These are phyloP conservation scores for Cryoendolithus antarcticus DNA, from an alignment of 2,329 filamentous ascomycete species.

Conservation along the genomic window DNA sequence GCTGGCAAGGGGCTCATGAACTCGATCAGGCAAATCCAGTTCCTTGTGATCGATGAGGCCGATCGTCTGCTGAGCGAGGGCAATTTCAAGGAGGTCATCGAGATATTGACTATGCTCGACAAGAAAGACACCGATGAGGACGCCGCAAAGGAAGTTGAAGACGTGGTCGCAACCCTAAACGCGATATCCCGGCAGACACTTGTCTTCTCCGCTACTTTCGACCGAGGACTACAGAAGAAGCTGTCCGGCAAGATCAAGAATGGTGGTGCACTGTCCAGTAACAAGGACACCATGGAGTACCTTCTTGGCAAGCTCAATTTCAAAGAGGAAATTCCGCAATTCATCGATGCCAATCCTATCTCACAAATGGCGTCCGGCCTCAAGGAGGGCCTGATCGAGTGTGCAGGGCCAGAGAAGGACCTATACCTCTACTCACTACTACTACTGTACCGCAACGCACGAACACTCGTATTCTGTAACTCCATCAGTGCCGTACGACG, in stretches of 20 bases:
- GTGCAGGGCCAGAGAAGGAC: constrained; percentile 89
- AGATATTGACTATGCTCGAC: constrained; percentile 64
- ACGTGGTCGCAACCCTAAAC: too few species aligned
- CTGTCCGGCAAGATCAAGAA: constrained; percentile 60
- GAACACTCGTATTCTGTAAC: constrained; percentile 87
- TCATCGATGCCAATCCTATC: constrained; percentile 81
- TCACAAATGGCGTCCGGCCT: constrained; percentile 79
- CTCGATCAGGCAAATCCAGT: constrained; percentile 61
- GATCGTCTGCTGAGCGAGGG: constrained; percentile 85
- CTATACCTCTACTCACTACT: constrained; percentile 84
- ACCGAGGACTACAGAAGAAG: constrained; percentile 83
- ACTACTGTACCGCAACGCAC: constrained; percentile 65
- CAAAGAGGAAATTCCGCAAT: constrained; percentile 68
- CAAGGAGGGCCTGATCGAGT: constrained; percentile 84
- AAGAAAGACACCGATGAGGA: too few species aligned
- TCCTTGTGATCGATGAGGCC: constrained; percentile 86
- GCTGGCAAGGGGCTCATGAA: constrained; percentile 56
- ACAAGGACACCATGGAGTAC: constrained; percentile 82
- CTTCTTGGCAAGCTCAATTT: constrained; percentile 84
- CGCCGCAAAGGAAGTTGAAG: too few species aligned
- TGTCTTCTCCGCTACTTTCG: constrained; percentile 93
- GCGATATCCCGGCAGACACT: constrained; percentile 56
- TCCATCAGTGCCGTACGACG: constrained; percentile 87
- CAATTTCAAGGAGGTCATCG: constrained; percentile 86
- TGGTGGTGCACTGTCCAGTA: constrained; percentile 49